Conservation (phyloP, 257 asterid species). For the Catharanthus roseus region DNA sequence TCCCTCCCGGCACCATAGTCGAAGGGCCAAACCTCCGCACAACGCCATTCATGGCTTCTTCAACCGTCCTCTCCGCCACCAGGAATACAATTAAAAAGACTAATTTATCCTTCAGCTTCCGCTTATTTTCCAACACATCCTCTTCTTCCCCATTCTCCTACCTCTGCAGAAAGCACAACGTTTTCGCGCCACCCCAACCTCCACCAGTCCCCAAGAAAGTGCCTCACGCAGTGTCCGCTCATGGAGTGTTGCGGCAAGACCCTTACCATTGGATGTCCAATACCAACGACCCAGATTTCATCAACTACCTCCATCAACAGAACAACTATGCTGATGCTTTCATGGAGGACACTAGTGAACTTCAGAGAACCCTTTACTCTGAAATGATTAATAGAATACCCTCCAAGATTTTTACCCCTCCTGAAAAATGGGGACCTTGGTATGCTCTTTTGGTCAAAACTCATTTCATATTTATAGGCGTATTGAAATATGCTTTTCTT, state of each 20-base stretch:
- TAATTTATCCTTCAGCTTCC: slow-evolving; percentile 16
- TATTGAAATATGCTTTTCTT: background rate
- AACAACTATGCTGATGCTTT: slow-evolving; percentile 66
- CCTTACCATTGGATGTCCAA: slow-evolving; percentile 88
- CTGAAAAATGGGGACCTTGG: slow-evolving; percentile 93
- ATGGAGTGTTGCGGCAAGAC: slow-evolving; percentile 64
- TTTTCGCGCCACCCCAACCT: slow-evolving; percentile 16
- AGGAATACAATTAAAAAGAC: slow-evolving; percentile 23
- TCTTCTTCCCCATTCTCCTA: slow-evolving; percentile 44
- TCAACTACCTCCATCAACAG: slow-evolving; percentile 55
- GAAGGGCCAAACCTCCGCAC: background rate
- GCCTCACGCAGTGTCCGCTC: slow-evolving; percentile 56
- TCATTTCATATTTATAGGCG: background rate
- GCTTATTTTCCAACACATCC: slow-evolving; percentile 20
- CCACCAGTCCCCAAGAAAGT: slow-evolving; percentile 68
- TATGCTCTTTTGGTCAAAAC: slow-evolving; percentile 17
- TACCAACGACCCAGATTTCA: slow-evolving; percentile 69
- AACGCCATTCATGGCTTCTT: slow-evolving; percentile 18
- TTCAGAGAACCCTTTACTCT: slow-evolving; percentile 48
- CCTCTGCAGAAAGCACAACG: slow-evolving; percentile 31
- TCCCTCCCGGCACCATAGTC: background rate
- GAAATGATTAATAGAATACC: slow-evolving; percentile 85
- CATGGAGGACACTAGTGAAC: slow-evolving; percentile 56
- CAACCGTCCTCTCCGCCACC: slow-evolving; percentile 15
- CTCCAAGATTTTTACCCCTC: slow-evolving; percentile 60